Percentiles rank a stretch among this genome's conserved stretches.
Evolutionary conservation across 495 filamentous ascomycete genomes (phyloP).

Genomic region (Penicillium subrubescens): DNA sequence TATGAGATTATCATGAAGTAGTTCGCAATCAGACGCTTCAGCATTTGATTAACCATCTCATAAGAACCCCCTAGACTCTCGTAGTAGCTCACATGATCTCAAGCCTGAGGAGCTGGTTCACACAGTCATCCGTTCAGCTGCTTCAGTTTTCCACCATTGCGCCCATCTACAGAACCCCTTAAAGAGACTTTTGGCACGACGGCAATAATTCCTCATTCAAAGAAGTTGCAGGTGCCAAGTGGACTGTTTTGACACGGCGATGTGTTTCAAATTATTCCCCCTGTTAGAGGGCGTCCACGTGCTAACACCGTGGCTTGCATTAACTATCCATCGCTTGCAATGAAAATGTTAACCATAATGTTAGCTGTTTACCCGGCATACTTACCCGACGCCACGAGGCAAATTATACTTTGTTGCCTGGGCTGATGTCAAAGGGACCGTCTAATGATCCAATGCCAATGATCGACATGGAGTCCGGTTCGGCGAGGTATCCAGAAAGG

Average conservation of each 20-base stretch:
- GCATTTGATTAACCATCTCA: background rate
- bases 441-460: background rate
- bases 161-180: background rate
- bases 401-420: background rate
- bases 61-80: background rate
- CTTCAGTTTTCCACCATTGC: background rate
- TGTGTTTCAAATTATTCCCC: background rate
- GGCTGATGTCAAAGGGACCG: background rate
- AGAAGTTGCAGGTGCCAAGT: background rate
- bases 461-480: background rate
- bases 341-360: background rate
- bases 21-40: background rate
- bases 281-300: background rate
- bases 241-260: background rate
- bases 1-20: background rate
- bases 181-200: background rate
- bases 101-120: too few species aligned
- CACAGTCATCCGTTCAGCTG: background rate
- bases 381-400: background rate
- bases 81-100: background rate
- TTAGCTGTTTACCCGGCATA: background rate
- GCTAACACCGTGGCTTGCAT: background rate
- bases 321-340: background rate
- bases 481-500: conserved; percentile 1
- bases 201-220: background rate